A percentile compares a stretch with the other conserved stretches of the same genome.
phyloP scores from a whole-genome alignment of 164 flowering plant genomes.

The Chloranthus sessilifolius region DNA sequence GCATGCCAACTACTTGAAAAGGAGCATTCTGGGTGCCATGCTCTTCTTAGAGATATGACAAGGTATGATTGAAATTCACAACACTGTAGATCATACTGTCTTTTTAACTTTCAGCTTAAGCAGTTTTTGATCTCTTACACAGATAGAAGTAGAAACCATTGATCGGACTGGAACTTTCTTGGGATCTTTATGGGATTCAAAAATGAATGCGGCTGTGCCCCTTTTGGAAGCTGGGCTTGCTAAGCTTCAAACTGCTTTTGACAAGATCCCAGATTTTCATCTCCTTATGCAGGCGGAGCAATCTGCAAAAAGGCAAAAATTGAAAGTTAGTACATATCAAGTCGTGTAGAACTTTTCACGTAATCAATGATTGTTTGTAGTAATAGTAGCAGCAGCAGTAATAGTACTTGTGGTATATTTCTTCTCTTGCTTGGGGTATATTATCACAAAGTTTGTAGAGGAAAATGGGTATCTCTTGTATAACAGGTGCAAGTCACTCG shows the following conservation, averaged over 20 bases:
- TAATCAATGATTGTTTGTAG: too few relatives aligned
- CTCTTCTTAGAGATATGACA: constrained; percentile 80
- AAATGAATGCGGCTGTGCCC: constrained; percentile 54
- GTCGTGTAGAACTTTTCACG: background rate
- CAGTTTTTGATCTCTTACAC: constrained; percentile 11
- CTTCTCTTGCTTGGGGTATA: too few relatives aligned
- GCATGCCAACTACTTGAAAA: constrained; percentile 73
- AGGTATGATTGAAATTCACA: constrained; percentile 43
- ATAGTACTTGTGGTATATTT: too few relatives aligned
- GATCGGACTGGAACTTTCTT: constrained; percentile 96
- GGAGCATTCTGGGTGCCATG: constrained; percentile 87
- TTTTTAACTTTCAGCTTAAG: too few relatives aligned
- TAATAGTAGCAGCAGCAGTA: too few relatives aligned
- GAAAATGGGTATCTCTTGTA: too few relatives aligned
- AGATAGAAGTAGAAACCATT: constrained; percentile 95
- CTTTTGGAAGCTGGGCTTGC: constrained; percentile 94
- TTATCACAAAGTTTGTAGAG: too few relatives aligned
- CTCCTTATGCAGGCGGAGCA: constrained; percentile 80
- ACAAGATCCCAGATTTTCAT: constrained; percentile 74
- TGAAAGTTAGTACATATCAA: constrained; percentile 51
- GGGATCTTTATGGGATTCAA: constrained; percentile 93
- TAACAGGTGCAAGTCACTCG: too few relatives aligned
- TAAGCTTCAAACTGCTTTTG: constrained; percentile 73
- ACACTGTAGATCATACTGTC: too few relatives aligned
- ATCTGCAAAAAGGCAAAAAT: constrained; percentile 68